These are phyloP conservation scores for Boletellus ananiceps DNA, from an alignment of 768 basidiomycete genomes.

Conservation along the genomic window DNA sequence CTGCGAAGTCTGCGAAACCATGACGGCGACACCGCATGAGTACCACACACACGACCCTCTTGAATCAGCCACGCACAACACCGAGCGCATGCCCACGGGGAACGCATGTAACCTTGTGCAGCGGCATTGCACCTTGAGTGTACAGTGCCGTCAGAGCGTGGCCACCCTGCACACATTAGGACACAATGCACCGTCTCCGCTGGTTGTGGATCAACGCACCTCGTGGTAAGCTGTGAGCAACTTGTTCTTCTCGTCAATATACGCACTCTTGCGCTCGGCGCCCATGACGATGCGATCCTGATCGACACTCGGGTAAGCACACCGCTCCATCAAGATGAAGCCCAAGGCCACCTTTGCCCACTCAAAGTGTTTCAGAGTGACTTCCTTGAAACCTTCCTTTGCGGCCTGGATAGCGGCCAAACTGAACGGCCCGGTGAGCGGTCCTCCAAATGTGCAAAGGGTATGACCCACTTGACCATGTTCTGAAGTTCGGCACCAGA, in stretches of 20 bases:
- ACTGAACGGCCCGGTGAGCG: constrained; percentile 30
- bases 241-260: constrained; percentile 83
- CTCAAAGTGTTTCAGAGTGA: constrained; percentile 82
- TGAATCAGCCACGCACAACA: constrained; percentile 47
- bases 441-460: neutral
- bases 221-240: constrained; percentile 95
- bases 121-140: constrained; percentile 91
- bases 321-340: neutral
- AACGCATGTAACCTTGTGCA: constrained; percentile 97
- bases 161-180: constrained; percentile 53
- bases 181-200: too few species aligned
- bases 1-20: constrained; percentile 55
- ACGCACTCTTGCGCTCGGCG: constrained; percentile 86
- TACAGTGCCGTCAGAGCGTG: constrained; percentile 94
- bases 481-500: constrained; percentile 97
- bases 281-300: constrained; percentile 97
- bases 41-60: neutral
- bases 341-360: constrained; percentile 82
- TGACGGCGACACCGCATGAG: constrained; percentile 4
- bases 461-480: constrained; percentile 79
- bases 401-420: constrained; percentile 95
- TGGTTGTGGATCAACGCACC: constrained; percentile 36
- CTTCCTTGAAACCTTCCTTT: constrained; percentile 70
- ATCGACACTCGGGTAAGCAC: neutral
- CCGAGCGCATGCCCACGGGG: constrained; percentile 94